These are phyloP conservation scores for Fusarium oligoseptatum DNA, from an alignment of 2,329 filamentous ascomycete genomes.

Conservation along the genomic window DNA sequence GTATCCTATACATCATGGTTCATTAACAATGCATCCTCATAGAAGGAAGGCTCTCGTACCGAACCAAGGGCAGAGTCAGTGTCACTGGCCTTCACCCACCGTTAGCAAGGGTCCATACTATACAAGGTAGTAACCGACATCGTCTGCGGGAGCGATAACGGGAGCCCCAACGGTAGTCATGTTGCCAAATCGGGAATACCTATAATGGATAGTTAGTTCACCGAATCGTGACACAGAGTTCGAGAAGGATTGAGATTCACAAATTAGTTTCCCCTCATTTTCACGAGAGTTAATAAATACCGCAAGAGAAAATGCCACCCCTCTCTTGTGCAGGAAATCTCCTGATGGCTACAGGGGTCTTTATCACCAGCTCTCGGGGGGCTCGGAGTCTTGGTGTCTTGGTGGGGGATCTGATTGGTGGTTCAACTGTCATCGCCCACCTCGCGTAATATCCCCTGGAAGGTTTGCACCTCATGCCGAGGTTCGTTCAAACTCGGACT, in stretches of 20 bases:
- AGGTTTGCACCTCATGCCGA: neutral
- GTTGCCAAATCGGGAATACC: neutral
- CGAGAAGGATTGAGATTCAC: neutral
- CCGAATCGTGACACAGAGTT: neutral
- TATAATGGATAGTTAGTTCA: neutral
- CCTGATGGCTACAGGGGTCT: neutral
- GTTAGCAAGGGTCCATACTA: neutral
- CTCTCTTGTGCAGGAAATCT: neutral
- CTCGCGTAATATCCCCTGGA: neutral
- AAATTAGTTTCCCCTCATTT: constrained; percentile 1
- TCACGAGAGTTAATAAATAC: neutral
- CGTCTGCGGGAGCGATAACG: neutral
- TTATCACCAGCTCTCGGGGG: neutral
- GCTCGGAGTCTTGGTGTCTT: neutral
- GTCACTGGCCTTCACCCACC: neutral
- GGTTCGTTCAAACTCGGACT: too few species aligned
- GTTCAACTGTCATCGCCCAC: neutral
- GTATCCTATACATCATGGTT: neutral
- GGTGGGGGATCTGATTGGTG: neutral
- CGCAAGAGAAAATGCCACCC: neutral
- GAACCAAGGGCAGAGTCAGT: neutral
- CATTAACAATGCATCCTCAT: neutral
- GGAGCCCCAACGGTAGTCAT: constrained; percentile 1
- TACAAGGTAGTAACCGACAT: neutral
- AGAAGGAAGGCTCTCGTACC: neutral